Evolutionary conservation across 371 early-diverging fungal species (phyloP), one percentile per base, ranked within the genome.

Genomic region (Syncephalastrum racemosum): DNA sequence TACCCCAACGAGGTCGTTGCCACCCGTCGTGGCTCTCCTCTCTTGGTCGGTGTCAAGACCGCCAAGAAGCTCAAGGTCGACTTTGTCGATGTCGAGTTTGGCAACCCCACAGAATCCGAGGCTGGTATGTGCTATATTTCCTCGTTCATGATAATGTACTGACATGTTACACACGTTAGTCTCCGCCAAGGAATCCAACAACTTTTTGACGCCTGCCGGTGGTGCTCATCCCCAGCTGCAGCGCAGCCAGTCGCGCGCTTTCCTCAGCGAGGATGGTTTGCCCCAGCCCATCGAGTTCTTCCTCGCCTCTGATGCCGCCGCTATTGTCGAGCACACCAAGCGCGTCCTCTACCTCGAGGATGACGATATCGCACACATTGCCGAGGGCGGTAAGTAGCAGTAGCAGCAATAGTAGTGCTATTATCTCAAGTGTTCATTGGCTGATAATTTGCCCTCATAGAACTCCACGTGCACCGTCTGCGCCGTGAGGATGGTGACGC

Each of bases 311-410:
- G 99, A 98, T 73, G 91, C 98, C 10, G 88, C 96, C 8, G 98
- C 99, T 27, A 90, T 99, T 64, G 89, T 97, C 50, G 99, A 98
- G 80, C 99, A 98, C 83, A 98, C 99, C 63, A 95, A 94, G 77
- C 92, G 93, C 36, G 96, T 98, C 46, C 78, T 99, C 46, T 97
- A 94, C 73, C 84, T 99, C 53, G 96, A 98, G 73, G 98, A 99
- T 73, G 93, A 96, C 68, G 99, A 99, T 80, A 94, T 99, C 73
- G 98, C 94, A 48, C 95, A 96, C 79, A 91, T 98, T 62, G 69
- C 79, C 59, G 86, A 88, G 50, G 93, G 94, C 50, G 91, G 89
- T 75, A 56, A 44, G 46, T 36, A 13, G 18, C 2, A 15, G 4
- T 41, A 39, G 49, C 46, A 27, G 18, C 19, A 13, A 20, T 13